A percentile compares a stretch with the other conserved stretches of the same genome.
Evolutionary conservation across 2,329 filamentous ascomycete species (phyloP).

Genomic region (Diaporthe velutina): DNA sequence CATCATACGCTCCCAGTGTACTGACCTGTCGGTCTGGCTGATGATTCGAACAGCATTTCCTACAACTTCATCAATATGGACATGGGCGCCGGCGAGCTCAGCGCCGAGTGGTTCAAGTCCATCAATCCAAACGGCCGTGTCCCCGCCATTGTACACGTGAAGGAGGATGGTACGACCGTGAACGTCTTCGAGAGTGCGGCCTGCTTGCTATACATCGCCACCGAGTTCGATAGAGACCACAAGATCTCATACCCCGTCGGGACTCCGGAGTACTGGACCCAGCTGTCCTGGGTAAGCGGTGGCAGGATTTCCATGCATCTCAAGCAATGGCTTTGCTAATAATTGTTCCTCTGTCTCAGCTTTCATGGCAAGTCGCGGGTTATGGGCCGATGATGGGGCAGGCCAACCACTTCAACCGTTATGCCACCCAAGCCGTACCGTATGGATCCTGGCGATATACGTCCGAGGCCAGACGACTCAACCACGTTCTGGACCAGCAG

Average conservation of each 20-base stretch:
- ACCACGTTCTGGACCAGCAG: slow-evolving; percentile 42
- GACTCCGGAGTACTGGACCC: slow-evolving; percentile 44
- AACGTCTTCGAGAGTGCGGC: slow-evolving; percentile 45
- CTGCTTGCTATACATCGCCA: slow-evolving; percentile 44
- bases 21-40: background rate
- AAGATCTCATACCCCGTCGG: slow-evolving; percentile 42
- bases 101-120: slow-evolving; percentile 42
- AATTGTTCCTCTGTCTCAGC: slow-evolving; percentile 37
- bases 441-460: slow-evolving; percentile 41
- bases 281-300: slow-evolving; percentile 43
- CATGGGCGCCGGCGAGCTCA: slow-evolving; percentile 37
- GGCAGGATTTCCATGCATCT: background rate
- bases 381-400: slow-evolving; percentile 44
- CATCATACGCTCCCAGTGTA: background rate
- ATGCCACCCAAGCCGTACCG: slow-evolving; percentile 41
- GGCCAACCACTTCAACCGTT: slow-evolving; percentile 43
- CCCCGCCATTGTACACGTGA: slow-evolving; percentile 45
- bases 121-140: slow-evolving; percentile 45
- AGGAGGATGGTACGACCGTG: slow-evolving; percentile 43
- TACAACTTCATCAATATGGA: slow-evolving; percentile 44
- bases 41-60: slow-evolving; percentile 29
- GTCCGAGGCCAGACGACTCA: slow-evolving; percentile 40
- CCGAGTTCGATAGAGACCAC: slow-evolving; percentile 44
- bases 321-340: no score
- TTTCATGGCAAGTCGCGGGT: slow-evolving; percentile 44